Conservation (phyloP, 2,329 filamentous ascomycete genomes). For the Fusarium tricinctum region DNA sequence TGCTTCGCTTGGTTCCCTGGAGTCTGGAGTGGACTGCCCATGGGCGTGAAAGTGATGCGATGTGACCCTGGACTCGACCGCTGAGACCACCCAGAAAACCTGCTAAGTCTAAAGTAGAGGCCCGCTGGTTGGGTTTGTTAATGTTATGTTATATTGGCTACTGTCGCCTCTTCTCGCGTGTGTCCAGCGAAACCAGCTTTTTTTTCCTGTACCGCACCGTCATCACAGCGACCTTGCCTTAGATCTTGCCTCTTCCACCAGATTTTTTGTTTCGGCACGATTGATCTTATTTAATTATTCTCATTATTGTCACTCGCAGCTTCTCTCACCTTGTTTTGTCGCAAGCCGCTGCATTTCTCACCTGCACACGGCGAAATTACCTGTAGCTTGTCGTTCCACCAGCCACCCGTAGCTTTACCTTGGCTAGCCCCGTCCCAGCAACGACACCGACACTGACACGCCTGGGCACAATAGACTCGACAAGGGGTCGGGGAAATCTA, state of each 20-base stretch:
- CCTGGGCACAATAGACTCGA: constrained; percentile 25
- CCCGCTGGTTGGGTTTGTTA: constrained; percentile 19
- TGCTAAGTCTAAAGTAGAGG: constrained; percentile 20
- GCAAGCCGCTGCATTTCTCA: constrained; percentile 16
- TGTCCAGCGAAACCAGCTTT: constrained; percentile 35
- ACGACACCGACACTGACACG: constrained; percentile 31
- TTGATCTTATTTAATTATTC: not conserved
- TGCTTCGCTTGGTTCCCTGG: not conserved
- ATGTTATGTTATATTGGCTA: constrained; percentile 44
- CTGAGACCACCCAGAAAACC: constrained; percentile 44
- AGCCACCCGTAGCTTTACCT: constrained; percentile 33
- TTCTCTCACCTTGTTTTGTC: not conserved
- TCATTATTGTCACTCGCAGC: not conserved
- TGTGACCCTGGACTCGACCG: constrained; percentile 31
- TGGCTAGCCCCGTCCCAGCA: constrained; percentile 37
- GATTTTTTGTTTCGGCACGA: not conserved
- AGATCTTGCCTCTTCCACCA: constrained; percentile 6
- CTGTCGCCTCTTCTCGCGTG: constrained; percentile 36
- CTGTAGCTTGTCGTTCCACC: constrained; percentile 36
- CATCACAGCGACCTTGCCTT: constrained; percentile 16
- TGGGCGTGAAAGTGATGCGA: constrained; percentile 8
- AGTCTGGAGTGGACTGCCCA: not conserved
- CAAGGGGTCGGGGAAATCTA: constrained; percentile 35
- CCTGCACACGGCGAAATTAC: constrained; percentile 43
- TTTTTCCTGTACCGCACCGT: constrained; percentile 17